Evolutionary conservation across 2,329 filamentous ascomycete genomes (phyloP), one percentile per base, ranked within the genome.

Genomic region (Arthroderma uncinatum): DNA sequence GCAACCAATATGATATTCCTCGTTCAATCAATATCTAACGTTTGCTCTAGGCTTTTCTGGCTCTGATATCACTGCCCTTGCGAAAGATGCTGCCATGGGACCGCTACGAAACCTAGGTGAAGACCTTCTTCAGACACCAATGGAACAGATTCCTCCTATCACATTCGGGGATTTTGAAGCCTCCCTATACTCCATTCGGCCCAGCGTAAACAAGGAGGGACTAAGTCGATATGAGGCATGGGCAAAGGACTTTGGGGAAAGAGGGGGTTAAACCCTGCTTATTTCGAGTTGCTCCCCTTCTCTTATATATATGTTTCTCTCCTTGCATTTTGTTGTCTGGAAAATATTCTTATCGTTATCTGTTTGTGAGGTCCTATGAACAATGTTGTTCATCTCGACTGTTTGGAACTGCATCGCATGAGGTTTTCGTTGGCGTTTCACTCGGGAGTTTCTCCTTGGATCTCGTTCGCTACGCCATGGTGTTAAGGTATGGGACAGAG

Each of bases 21-120:
- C 40, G 25, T 21, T 21, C 1, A 8, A 60, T 64, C 47, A 8
- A 40, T 37, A 28, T 23, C 23, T 25, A 33, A 55, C 30, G 5
- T 1, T 21, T 25, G 7, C 4, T n/a, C 19, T 63, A 96, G 91
- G 90, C n/a, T 98, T 95, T 73, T 96, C 90, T 7, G 93, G 93
- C 47, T 95, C 90, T 1, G 93, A 98, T 67, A 95, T 98, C 62
- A 97, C 93, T 21, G 91, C 93, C 1, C 77, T 98, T 7, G 93
- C 93, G 6, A 98, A 98, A 73, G 93, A 98, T 68, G 93, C 93
- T 7, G 93, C 93, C 2, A 98, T 98, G 93, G 92, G 93, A 0
- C 93, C 93, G 0, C 76, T 98, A 10, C 82, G 93, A 33, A 92
- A 89, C 55, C 77, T 97, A 1, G 93, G 93, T 25, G 93, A 97